phyloP scores from a whole-genome alignment of 2,329 filamentous ascomycete species.

The Aspergillus pseudoviridinutans region DNA sequence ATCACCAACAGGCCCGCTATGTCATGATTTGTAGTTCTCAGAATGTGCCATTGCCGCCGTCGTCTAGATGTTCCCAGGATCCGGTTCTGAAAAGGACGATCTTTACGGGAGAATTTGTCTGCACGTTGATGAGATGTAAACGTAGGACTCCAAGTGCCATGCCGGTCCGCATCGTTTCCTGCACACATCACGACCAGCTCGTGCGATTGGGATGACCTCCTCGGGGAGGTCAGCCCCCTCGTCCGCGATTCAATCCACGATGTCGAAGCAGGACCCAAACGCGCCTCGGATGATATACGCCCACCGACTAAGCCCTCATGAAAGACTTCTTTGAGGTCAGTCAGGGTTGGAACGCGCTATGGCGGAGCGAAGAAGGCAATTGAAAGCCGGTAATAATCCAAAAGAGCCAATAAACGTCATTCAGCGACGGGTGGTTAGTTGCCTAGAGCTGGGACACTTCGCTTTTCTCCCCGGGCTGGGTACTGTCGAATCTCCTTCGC shows the following conservation, averaged over 20 bases:
- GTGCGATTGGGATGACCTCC: conserved; percentile 36
- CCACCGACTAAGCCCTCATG: not conserved
- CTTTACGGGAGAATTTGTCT: conserved; percentile 5
- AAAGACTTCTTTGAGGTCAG: not conserved
- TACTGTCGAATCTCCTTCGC: not conserved
- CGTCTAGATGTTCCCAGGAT: conserved; percentile 21
- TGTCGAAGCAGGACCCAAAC: conserved; percentile 21
- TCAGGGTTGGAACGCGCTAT: not conserved
- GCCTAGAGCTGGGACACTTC: not conserved
- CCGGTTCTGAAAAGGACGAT: conserved; percentile 10
- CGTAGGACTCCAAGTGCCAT: conserved; percentile 10
- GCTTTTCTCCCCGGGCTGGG: not conserved
- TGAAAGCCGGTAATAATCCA: not conserved
- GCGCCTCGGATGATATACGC: not conserved
- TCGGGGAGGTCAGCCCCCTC: conserved; percentile 40
- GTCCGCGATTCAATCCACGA: conserved; percentile 34
- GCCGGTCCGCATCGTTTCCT: conserved; percentile 21
- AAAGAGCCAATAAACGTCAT: not conserved
- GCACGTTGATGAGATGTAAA: conserved; percentile 7
- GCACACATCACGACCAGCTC: conserved; percentile 29
- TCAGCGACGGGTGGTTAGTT: not conserved
- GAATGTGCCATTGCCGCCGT: conserved; percentile 11
- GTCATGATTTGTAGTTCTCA: conserved; percentile 8
- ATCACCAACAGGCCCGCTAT: conserved; percentile 17
- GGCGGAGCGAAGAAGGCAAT: not conserved